phyloP scores from a whole-genome alignment of 106 monocot species.

The Amphibolis antarctica region DNA sequence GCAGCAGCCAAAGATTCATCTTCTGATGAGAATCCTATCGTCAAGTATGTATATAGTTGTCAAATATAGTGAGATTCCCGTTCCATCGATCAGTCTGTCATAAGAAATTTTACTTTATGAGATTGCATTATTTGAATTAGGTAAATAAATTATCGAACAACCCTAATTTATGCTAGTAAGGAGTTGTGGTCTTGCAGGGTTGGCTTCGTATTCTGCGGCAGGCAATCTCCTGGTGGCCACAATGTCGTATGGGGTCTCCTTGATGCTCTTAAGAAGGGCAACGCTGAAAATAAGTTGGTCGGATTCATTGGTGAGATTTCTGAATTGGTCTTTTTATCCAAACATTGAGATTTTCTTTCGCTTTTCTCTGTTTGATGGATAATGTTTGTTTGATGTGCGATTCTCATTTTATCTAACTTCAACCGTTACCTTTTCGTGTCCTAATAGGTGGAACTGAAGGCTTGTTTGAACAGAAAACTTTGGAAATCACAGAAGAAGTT shows the following conservation, averaged over 20 bases:
- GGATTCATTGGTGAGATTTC: slow-evolving; percentile 61
- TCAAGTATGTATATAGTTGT: no score
- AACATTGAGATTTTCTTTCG: not conserved
- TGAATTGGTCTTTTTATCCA: not conserved
- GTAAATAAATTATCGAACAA: no score
- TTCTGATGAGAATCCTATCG: no score
- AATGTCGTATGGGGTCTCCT: slow-evolving; percentile 80
- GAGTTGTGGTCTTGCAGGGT: slow-evolving; percentile 30
- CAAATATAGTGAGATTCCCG: no score
- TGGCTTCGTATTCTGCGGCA: slow-evolving; percentile 71
- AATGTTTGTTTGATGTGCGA: no score
- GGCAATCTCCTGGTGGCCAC: slow-evolving; percentile 87
- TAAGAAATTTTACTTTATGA: no score
- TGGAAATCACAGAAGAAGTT: slow-evolving; percentile 65
- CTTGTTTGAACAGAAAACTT: slow-evolving; percentile 63
- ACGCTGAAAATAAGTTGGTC: slow-evolving; percentile 48
- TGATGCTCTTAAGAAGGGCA: slow-evolving; percentile 54
- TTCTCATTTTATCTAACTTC: no score
- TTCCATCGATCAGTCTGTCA: no score
- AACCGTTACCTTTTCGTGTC: not conserved
- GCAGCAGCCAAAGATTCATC: no score
- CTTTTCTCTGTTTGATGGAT: not conserved
- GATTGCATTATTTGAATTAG: no score
- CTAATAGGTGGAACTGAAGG: slow-evolving; percentile 67
- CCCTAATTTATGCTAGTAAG: no score